Evolutionary conservation across 225 moss, liverwort and hornwort species (phyloP).

Genomic region (Pseudoscleropodium purum): DNA sequence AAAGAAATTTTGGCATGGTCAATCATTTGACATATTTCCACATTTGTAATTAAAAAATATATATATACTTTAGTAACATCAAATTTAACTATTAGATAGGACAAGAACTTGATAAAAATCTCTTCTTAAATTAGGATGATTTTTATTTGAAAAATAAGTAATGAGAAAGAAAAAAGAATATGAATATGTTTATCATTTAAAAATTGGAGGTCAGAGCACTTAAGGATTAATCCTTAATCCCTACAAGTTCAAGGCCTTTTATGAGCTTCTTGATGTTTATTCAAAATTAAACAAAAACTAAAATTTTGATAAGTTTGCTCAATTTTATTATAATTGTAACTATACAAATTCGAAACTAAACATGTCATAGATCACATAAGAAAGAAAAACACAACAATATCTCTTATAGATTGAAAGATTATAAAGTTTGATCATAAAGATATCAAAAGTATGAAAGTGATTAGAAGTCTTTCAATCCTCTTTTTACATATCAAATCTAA

Average conservation of each 20-base stretch:
- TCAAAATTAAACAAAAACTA: neutral
- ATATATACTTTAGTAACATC: no score
- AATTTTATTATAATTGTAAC: neutral
- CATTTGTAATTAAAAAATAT: no score
- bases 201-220: no score
- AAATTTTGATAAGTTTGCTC: neutral
- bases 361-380: fast-evolving
- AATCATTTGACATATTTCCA: no score
- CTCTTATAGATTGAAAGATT: neutral
- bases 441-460: neutral
- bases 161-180: no score
- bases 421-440: neutral
- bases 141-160: no score
- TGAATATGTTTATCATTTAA: no score
- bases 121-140: no score
- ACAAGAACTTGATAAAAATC: no score
- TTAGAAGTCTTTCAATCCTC: neutral
- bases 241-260: neutral
- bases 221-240: neutral
- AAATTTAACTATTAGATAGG: no score
- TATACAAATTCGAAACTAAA: neutral
- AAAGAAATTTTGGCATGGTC: no score
- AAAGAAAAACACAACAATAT: neutral
- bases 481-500: neutral
- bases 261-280: neutral